These are phyloP conservation scores for Ceratopteris richardii DNA, from an alignment of 75 land plant species.

Conservation along the genomic window DNA sequence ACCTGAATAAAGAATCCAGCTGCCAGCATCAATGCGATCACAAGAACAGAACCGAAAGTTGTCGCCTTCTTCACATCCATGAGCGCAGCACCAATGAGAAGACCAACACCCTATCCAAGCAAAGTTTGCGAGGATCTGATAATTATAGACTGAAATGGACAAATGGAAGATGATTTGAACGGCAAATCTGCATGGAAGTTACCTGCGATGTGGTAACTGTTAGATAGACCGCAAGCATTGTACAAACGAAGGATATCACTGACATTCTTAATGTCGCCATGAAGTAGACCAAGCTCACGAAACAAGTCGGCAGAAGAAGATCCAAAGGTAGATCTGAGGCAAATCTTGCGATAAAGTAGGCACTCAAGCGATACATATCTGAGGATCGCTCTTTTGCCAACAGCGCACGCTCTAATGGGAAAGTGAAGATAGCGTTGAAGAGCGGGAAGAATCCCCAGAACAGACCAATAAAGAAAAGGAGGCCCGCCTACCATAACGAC, in stretches of 20 bases:
- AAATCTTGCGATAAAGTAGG: conserved; percentile 79
- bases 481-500: conserved; percentile 37
- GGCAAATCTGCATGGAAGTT: background rate
- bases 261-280: conserved; percentile 61
- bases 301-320: conserved; percentile 62
- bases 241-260: conserved; percentile 45
- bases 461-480: conserved; percentile 79
- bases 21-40: conserved; percentile 79
- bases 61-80: conserved; percentile 84
- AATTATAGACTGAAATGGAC: no score
- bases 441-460: conserved; percentile 97
- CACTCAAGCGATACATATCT: conserved; percentile 84
- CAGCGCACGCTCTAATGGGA: conserved; percentile 97
- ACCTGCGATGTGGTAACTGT: conserved; percentile 91
- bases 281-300: conserved; percentile 74
- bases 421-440: conserved; percentile 87
- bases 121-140: no score
- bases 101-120: conserved; percentile 62
- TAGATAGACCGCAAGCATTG: conserved; percentile 57
- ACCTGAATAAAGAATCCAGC: conserved; percentile 77
- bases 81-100: conserved; percentile 68
- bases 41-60: conserved; percentile 65
- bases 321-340: conserved; percentile 84
- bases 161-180: background rate
- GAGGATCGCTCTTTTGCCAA: conserved; percentile 77